A percentile compares a stretch with the other conserved stretches of the same genome.
Evolutionary conservation across 2,329 filamentous ascomycete species (phyloP).

Genomic region (Colletotrichum musae): DNA sequence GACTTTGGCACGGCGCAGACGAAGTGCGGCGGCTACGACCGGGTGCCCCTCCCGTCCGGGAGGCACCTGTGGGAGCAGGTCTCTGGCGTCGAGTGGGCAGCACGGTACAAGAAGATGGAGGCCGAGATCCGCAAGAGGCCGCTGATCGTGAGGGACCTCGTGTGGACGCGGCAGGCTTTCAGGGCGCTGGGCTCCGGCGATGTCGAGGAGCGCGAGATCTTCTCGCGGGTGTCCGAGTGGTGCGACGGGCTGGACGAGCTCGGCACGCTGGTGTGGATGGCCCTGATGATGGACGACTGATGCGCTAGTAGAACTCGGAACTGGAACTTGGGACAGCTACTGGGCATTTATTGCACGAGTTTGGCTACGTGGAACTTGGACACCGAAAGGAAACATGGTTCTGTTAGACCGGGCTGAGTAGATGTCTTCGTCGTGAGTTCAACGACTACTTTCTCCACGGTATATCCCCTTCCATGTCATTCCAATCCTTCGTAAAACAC

Average conservation of each 20-base stretch:
- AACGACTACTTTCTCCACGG: too few species aligned
- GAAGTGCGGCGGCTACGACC: slow-evolving; percentile 15
- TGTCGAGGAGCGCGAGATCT: slow-evolving; percentile 18
- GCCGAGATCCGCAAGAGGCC: slow-evolving; percentile 5
- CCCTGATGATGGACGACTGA: slow-evolving; percentile 47
- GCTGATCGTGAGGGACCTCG: slow-evolving; percentile 18
- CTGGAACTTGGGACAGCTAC: too few species aligned
- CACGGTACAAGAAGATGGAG: slow-evolving; percentile 20
- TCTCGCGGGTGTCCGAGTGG: slow-evolving; percentile 44
- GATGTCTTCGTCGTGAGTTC: too few species aligned
- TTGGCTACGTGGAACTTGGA: too few species aligned
- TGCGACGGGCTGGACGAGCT: slow-evolving; percentile 47
- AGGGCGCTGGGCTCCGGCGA: not conserved
- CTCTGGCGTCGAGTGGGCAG: slow-evolving; percentile 22
- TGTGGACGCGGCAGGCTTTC: not conserved
- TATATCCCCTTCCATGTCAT: too few species aligned
- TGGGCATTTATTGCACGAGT: too few species aligned
- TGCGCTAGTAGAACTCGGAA: not conserved
- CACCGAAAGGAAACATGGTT: too few species aligned
- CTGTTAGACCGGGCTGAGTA: too few species aligned
- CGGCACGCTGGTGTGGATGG: slow-evolving; percentile 49
- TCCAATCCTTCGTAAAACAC: not conserved
- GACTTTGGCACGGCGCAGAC: not conserved
- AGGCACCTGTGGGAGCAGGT: slow-evolving; percentile 28
- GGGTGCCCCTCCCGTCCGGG: slow-evolving; percentile 13